These are phyloP conservation scores for Paraphoma sp. DNA, from an alignment of 2,329 filamentous ascomycete species.

Conservation along the genomic window DNA sequence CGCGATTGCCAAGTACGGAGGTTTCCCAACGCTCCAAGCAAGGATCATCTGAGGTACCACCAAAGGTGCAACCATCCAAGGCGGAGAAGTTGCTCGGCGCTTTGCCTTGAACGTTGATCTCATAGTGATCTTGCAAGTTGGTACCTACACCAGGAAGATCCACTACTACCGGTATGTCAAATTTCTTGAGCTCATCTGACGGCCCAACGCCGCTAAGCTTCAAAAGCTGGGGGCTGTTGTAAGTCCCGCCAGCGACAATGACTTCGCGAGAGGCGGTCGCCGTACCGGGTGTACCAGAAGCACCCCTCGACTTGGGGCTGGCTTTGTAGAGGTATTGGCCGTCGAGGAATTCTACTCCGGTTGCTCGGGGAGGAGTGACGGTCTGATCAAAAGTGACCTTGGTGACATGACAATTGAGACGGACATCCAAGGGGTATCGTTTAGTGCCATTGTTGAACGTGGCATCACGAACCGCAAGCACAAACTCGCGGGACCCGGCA, in stretches of 20 bases:
- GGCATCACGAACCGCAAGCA: conserved; percentile 59
- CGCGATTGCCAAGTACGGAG: conserved; percentile 53
- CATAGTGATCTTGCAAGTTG: conserved; percentile 70
- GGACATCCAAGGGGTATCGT: conserved; percentile 64
- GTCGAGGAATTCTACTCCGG: conserved; percentile 52
- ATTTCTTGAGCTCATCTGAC: conserved; percentile 56
- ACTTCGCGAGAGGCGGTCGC: conserved; percentile 40
- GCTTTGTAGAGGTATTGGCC: conserved; percentile 53
- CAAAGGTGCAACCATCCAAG: conserved; percentile 51
- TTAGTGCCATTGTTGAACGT: conserved; percentile 58
- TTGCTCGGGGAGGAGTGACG: conserved; percentile 59
- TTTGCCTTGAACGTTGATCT: conserved; percentile 56
- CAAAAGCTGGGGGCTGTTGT: conserved; percentile 70
- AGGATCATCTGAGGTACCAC: conserved; percentile 49
- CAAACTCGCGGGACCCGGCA: conserved; percentile 63
- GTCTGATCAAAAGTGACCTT: conserved; percentile 71
- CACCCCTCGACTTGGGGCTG: conserved; percentile 42
- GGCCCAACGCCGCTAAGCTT: conserved; percentile 71
- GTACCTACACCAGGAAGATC: conserved; percentile 69
- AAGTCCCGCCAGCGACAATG: conserved; percentile 57
- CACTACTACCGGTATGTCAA: conserved; percentile 61
- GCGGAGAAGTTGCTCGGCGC: conserved; percentile 44
- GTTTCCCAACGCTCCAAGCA: conserved; percentile 55
- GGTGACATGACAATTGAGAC: conserved; percentile 68
- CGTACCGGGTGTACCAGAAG: conserved; percentile 47